phyloP scores from a whole-genome alignment of 2,329 filamentous ascomycete species.

The Huntiella abstrusa region DNA sequence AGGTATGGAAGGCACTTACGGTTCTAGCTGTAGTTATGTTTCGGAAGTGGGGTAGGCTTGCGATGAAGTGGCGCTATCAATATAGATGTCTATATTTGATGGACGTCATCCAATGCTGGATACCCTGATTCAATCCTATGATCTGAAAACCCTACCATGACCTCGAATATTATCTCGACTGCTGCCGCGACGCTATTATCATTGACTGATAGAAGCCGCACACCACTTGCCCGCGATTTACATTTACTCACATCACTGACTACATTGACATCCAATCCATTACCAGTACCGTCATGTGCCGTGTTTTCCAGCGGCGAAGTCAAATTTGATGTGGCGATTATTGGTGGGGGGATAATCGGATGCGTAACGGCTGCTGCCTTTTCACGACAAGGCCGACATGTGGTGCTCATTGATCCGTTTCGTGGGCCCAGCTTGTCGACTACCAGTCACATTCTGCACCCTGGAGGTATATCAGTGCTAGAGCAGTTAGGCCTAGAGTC shows the following conservation, averaged over 20 bases:
- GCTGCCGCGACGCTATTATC: no score
- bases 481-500: conserved; percentile 59
- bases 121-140: no score
- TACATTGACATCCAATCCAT: neutral
- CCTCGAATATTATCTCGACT: no score
- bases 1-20: no score
- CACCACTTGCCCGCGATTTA: neutral
- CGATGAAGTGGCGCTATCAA: no score
- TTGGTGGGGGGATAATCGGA: conserved; percentile 80
- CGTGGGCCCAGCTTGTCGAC: conserved; percentile 80
- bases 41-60: no score
- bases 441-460: conserved; percentile 84
- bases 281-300: neutral
- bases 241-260: neutral
- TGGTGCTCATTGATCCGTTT: conserved; percentile 55
- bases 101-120: no score
- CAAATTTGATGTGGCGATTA: conserved; percentile 45
- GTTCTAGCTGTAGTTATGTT: no score
- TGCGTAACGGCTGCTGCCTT: conserved; percentile 71
- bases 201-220: no score
- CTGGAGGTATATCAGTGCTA: conserved; percentile 68
- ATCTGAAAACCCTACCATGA: no score
- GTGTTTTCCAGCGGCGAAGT: neutral
- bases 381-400: conserved; percentile 74
- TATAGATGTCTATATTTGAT: no score